phyloP scores from a whole-genome alignment of 192 early-diverging fungal genomes.

The Backusella sp. region DNA sequence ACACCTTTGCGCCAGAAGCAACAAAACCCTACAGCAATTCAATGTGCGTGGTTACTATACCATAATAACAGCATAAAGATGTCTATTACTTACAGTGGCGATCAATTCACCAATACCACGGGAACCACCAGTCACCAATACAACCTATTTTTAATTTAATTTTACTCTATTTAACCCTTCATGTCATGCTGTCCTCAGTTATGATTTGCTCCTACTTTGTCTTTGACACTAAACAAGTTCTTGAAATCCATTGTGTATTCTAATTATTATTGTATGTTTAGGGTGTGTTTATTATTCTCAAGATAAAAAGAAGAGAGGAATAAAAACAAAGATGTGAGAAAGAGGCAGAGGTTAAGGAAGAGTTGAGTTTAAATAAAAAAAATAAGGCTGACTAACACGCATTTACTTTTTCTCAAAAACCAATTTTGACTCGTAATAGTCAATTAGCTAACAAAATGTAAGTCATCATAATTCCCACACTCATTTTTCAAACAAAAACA shows the following conservation, averaged over 20 bases:
- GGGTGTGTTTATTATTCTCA: neutral
- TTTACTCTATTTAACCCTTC: neutral
- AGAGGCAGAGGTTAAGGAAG: neutral
- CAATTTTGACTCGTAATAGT: slow-evolving; percentile 10
- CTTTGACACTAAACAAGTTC: slow-evolving; percentile 61
- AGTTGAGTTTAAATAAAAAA: neutral
- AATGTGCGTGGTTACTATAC: neutral
- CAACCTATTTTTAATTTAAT: slow-evolving; percentile 37
- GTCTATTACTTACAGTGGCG: slow-evolving; percentile 34
- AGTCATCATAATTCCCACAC: neutral
- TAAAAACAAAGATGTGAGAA: neutral
- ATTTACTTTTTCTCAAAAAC: slow-evolving; percentile 5
- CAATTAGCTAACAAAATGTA: slow-evolving; percentile 5
- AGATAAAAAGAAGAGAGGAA: neutral
- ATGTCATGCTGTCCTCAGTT: neutral
- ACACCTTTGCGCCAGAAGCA: slow-evolving; percentile 88
- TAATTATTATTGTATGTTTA: neutral
- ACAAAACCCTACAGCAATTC: slow-evolving; percentile 58
- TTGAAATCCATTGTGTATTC: slow-evolving; percentile 17
- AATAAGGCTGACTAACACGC: neutral
- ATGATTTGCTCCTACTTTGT: slow-evolving; percentile 49
- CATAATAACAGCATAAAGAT: too few relatives aligned
- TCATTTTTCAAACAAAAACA: too few relatives aligned
- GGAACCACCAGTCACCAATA: slow-evolving; percentile 79
- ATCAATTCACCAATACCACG: slow-evolving; percentile 61